phyloP scores from a whole-genome alignment of 352 stramenopile species.

The Thraustotheca clavata region DNA sequence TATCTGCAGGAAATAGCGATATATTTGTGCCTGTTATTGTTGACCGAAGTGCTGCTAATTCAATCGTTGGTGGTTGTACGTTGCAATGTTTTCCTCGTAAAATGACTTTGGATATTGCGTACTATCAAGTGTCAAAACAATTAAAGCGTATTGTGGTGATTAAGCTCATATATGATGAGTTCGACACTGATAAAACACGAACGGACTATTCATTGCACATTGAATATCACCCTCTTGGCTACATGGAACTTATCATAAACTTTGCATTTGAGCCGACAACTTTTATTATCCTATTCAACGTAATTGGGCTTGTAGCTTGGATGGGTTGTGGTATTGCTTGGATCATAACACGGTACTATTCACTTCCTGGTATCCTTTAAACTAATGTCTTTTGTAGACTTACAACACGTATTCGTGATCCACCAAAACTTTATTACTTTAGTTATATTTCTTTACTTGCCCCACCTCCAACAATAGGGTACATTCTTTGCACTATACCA shows the following conservation, averaged over 20 bases:
- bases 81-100: constrained; percentile 87
- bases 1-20: constrained; percentile 58
- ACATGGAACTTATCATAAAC: constrained; percentile 93
- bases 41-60: constrained; percentile 64
- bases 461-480: constrained; percentile 76
- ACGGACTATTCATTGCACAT: constrained; percentile 88
- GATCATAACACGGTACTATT: constrained; percentile 64
- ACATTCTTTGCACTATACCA: constrained; percentile 82
- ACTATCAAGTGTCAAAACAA: constrained; percentile 89
- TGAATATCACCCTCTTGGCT: constrained; percentile 90
- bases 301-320: constrained; percentile 85
- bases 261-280: constrained; percentile 93
- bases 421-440: constrained; percentile 88
- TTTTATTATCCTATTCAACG: constrained; percentile 91
- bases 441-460: constrained; percentile 88
- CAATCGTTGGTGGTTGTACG: constrained; percentile 83
- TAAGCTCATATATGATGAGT: constrained; percentile 86
- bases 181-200: constrained; percentile 84
- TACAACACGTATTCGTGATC: constrained; percentile 86
- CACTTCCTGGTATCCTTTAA: background rate
- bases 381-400: constrained; percentile 24
- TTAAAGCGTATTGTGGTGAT: constrained; percentile 91
- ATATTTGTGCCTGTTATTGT: constrained; percentile 93
- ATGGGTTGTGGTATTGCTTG: constrained; percentile 81
- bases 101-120: constrained; percentile 90